A percentile compares a stretch with the other conserved stretches of the same genome.
Evolutionary conservation across 345 rosid genomes (phyloP).

Genomic region (Hibiscus trionum): DNA sequence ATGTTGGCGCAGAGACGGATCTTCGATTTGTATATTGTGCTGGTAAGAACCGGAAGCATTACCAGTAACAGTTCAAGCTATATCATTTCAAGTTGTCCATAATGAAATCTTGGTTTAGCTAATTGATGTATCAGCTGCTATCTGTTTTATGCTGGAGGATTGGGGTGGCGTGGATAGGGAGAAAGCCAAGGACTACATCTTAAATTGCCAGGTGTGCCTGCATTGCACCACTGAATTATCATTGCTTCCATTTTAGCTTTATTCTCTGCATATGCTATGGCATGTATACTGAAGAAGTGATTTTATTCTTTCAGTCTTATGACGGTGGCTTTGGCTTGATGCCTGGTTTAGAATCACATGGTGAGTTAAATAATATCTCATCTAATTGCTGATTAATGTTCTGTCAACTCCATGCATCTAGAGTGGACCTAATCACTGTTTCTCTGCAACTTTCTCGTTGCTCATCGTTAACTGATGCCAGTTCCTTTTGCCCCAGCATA

Average conservation of each 20-base stretch:
- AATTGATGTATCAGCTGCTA: conserved; percentile 62
- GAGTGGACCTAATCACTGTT: background rate
- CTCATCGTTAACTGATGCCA: background rate
- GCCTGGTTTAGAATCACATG: conserved; percentile 96
- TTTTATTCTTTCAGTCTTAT: conserved; percentile 58
- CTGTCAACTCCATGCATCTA: background rate
- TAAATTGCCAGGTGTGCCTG: conserved; percentile 64
- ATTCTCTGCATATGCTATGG: background rate
- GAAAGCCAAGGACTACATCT: conserved; percentile 65
- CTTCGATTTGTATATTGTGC: conserved; percentile 90
- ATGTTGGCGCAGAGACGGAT: conserved; percentile 77
- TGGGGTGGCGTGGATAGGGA: conserved; percentile 90
- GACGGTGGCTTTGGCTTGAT: conserved; percentile 95
- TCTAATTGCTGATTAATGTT: background rate
- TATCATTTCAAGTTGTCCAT: conserved; percentile 7
- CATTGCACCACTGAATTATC: background rate
- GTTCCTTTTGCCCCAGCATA: background rate
- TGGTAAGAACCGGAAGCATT: conserved; percentile 44
- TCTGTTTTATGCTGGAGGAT: conserved; percentile 64
- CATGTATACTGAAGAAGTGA: conserved; percentile 12
- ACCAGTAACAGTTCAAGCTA: conserved; percentile 1
- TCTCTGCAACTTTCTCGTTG: background rate
- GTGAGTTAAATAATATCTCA: conserved; percentile 44
- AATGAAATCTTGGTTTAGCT: conserved; percentile 19
- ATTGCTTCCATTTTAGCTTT: conserved; percentile 7